Evolutionary conservation across 2,329 filamentous ascomycete genomes (phyloP).

Genomic region (Alternaria metachromatica): DNA sequence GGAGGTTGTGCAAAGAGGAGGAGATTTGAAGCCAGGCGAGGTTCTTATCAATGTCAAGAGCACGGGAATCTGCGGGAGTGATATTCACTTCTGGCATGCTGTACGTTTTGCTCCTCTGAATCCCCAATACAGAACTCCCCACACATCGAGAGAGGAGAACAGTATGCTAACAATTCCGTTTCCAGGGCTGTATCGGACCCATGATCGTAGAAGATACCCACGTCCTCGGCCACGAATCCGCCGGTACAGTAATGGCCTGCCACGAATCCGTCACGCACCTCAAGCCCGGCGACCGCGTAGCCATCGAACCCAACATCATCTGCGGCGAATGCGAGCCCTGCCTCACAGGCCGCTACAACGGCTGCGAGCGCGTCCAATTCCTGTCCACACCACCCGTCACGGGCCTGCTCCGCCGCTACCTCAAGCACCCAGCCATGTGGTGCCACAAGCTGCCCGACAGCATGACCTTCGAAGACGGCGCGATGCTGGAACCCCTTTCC

Average conservation of each 20-base stretch:
- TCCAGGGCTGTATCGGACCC: constrained; percentile 79
- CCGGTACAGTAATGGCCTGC: constrained; percentile 79
- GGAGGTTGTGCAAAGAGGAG: constrained; percentile 73
- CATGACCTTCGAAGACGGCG: constrained; percentile 90
- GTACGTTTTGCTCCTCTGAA: too few species aligned
- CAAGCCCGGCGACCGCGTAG: constrained; percentile 86
- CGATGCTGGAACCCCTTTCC: constrained; percentile 86
- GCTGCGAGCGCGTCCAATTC: constrained; percentile 85
- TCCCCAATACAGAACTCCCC: too few species aligned
- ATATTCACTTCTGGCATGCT: constrained; percentile 97
- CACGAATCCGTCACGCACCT: constrained; percentile 80
- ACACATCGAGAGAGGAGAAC: too few species aligned
- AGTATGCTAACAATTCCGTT: too few species aligned
- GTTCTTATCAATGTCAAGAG: constrained; percentile 89
- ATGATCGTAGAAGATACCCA: constrained; percentile 92
- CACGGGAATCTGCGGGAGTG: constrained; percentile 95
- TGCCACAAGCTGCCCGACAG: constrained; percentile 89
- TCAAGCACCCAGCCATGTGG: constrained; percentile 93
- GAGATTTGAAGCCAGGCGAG: constrained; percentile 77
- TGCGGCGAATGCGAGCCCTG: constrained; percentile 91
- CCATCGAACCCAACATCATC: constrained; percentile 92
- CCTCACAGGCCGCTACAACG: constrained; percentile 92
- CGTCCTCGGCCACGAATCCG: constrained; percentile 93
- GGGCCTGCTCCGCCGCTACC: constrained; percentile 86
- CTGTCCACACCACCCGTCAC: constrained; percentile 88